Base-by-base conservation (phyloP, 2,329 filamentous ascomycete species). In the Sarocladiaceae sp. region DNA sequence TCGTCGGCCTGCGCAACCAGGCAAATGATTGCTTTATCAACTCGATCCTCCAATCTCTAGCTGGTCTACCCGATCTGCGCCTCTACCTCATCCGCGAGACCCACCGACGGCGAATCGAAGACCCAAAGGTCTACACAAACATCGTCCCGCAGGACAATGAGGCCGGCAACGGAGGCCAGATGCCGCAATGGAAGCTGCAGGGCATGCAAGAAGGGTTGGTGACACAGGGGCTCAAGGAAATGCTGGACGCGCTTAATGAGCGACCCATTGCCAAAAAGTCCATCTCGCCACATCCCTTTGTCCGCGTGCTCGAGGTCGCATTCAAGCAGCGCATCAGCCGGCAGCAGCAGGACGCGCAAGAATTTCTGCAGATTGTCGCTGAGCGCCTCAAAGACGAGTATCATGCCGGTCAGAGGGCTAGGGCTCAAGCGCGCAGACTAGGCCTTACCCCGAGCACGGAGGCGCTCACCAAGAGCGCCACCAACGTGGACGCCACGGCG, bases 11-110 rank as follows among this genome's bases (percentile, higher is more conserved):
- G 46, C 73, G 75, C 44, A 98, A 98, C 64, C 82, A 88, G 7
- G 93, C 91, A 53, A 98, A 98, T 65, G 93, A 93, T 64, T 93
- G 87, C 70, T 93, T 91, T 66, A 96, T 97, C 70, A 98, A 98
- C 66, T 95, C 89, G 19, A 85, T 95, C 16, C 78, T 98, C 27
- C 93, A 98, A 68, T 89, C 88, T 6, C 75, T 98, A 33, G 91
- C 93, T 12, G 93, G 93, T 3, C 72, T 97, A 24, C 86, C 85
- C 41, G 89, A 97, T 61, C 71, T 98, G 58, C 83, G 93, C 51
- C 67, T 93, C 53, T 98, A 96, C 67, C 72, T 98, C 50, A 96
- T 97, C 58, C 80, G 88, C 53, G 91, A 97, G 67, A 84, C 86
- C 26, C 88, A 96, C 64, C 79, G 89, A 49, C 80, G 91, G 52